These are phyloP conservation scores for Nakaseomyces delphensis DNA, from an alignment of 1,139 yeast genomes.

Conservation along the genomic window DNA sequence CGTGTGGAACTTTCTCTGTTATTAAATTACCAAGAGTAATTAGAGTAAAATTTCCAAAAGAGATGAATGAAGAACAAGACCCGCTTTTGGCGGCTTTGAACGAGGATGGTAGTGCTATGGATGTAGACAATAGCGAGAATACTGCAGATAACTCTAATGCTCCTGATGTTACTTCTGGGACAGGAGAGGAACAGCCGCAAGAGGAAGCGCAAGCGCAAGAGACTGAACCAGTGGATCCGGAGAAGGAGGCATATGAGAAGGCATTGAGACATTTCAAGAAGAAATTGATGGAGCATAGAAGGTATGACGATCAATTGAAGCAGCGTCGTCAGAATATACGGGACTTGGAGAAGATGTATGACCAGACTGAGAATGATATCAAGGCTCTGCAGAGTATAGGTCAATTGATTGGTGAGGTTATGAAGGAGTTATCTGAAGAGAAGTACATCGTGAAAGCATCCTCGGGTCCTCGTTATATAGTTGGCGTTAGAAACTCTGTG, in stretches of 20 bases:
- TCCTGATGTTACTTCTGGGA: no score
- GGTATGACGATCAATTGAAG: constrained; percentile 88
- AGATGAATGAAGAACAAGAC: constrained; percentile 60
- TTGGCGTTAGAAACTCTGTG: constrained; percentile 92
- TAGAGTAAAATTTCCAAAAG: no score
- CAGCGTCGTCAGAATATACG: constrained; percentile 76
- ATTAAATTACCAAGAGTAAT: no score
- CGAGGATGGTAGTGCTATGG: constrained; percentile 26
- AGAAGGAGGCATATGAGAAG: constrained; percentile 67
- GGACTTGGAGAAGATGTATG: constrained; percentile 74
- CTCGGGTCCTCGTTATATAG: constrained; percentile 95
- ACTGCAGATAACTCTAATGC: no score
- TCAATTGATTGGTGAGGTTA: constrained; percentile 93
- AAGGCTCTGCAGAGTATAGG: constrained; percentile 97
- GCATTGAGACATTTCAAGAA: constrained; percentile 76
- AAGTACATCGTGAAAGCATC: constrained; percentile 95
- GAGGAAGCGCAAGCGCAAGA: constrained; percentile 13
- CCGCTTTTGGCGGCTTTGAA: constrained; percentile 66
- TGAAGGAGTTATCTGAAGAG: constrained; percentile 92
- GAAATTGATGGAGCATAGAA: constrained; percentile 84
- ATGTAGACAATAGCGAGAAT: constrained; percentile 17
- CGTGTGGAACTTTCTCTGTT: no score
- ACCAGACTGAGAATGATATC: constrained; percentile 92
- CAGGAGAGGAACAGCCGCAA: no score
- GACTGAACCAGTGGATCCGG: constrained; percentile 33